Conservation (phyloP, 257 asterid genomes). For the Solanum virginianum region DNA sequence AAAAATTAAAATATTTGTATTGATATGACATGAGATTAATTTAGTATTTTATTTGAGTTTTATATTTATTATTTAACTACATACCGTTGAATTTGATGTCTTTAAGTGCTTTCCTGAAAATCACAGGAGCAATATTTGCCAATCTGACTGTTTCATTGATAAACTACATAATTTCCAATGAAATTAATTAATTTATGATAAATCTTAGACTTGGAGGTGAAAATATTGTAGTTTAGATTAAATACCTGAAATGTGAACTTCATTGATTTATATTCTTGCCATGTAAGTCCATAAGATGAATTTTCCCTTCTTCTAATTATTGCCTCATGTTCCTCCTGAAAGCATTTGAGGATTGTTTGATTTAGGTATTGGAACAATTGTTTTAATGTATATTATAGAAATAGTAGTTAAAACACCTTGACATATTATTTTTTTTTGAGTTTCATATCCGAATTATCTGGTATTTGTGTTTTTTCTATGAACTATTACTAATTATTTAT, state of each 20-base stretch:
- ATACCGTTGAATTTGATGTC: constrained; percentile 62
- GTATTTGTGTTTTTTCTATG: fast-evolving
- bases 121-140: constrained; percentile 83
- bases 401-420: too few species aligned
- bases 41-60: too few species aligned
- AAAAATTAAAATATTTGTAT: too few species aligned
- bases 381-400: too few species aligned
- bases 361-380: not conserved
- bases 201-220: not conserved
- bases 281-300: constrained; percentile 53
- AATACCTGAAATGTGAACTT: constrained; percentile 72
- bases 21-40: too few species aligned
- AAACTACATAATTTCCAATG: constrained; percentile 27
- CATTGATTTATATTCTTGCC: constrained; percentile 82
- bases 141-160: constrained; percentile 81
- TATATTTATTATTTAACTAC: too few species aligned
- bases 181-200: too few species aligned
- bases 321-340: constrained; percentile 69
- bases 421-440: too few species aligned
- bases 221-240: not conserved
- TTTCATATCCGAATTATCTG: too few species aligned
- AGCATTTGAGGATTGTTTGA: not conserved
- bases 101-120: constrained; percentile 63
- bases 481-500: too few species aligned
- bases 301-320: constrained; percentile 45